phyloP scores from a whole-genome alignment of 2,329 filamentous ascomycete species.

The Eurotiales sp. region DNA sequence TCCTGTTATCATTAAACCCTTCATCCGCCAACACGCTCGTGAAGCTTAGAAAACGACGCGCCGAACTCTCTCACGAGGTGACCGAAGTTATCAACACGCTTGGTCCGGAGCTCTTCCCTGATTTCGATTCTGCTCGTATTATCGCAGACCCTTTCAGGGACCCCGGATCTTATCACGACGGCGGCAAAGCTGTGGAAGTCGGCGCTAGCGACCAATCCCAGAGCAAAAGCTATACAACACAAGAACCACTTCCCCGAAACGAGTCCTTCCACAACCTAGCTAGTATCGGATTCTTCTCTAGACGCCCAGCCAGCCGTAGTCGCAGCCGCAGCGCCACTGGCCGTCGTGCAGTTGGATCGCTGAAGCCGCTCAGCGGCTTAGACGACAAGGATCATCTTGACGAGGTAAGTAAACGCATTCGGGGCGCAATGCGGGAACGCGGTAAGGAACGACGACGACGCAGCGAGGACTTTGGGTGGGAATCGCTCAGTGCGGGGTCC shows the following conservation, averaged over 20 bases:
- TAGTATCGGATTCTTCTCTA: slow-evolving; percentile 84
- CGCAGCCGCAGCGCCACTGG: slow-evolving; percentile 68
- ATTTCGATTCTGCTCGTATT: slow-evolving; percentile 77
- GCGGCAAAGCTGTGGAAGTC: slow-evolving; percentile 17
- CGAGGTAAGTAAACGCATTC: slow-evolving; percentile 78
- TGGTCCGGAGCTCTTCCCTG: slow-evolving; percentile 93
- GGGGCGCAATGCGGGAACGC: slow-evolving; percentile 78
- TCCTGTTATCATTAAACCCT: slow-evolving; percentile 80
- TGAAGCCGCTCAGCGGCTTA: slow-evolving; percentile 61
- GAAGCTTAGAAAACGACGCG: slow-evolving; percentile 68
- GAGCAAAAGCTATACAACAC: slow-evolving; percentile 24
- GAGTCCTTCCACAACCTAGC: slow-evolving; percentile 92
- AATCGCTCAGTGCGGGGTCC: slow-evolving; percentile 36
- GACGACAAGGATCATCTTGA: slow-evolving; percentile 70
- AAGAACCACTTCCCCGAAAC: slow-evolving; percentile 68
- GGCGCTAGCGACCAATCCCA: slow-evolving; percentile 19
- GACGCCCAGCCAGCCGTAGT: slow-evolving; percentile 76
- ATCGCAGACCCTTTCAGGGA: slow-evolving; percentile 52
- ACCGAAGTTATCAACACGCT: slow-evolving; percentile 92
- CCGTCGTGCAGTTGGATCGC: slow-evolving; percentile 61
- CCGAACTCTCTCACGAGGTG: slow-evolving; percentile 73
- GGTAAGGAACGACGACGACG: slow-evolving; percentile 58
- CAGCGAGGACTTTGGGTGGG: slow-evolving; percentile 41
- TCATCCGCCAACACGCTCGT: slow-evolving; percentile 79
- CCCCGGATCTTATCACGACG: slow-evolving; percentile 17